phyloP scores from a whole-genome alignment of 2,329 filamentous ascomycete species.

The Lasiodiplodia sp. region DNA sequence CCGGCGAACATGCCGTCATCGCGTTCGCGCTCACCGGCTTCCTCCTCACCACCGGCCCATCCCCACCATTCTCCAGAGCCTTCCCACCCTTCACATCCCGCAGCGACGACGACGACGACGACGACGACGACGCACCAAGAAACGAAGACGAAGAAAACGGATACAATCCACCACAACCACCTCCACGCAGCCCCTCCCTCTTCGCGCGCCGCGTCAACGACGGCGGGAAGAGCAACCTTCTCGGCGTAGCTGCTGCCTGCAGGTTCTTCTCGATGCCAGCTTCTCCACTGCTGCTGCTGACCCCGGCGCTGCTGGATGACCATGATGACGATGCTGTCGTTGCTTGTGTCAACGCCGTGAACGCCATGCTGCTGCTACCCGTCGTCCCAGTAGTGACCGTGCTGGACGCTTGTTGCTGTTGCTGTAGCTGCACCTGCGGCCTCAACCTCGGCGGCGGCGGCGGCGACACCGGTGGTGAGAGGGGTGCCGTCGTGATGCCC shows the following conservation, averaged over 20 bases:
- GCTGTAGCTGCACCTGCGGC: neutral
- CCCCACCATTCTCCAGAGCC: no score
- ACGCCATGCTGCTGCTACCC: neutral
- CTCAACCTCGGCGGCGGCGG: neutral
- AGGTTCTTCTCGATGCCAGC: no score
- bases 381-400: neutral
- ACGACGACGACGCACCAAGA: neutral
- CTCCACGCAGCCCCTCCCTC: neutral
- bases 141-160: neutral
- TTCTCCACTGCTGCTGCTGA: neutral
- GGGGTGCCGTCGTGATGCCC: neutral
- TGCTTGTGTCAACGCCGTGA: neutral
- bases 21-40: no score
- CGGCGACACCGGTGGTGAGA: neutral
- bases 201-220: neutral
- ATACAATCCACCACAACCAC: neutral
- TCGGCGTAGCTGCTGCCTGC: neutral
- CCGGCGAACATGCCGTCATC: no score
- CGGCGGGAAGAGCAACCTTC: neutral
- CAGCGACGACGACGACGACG: neutral
- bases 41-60: no score
- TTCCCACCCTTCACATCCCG: neutral
- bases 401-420: no score
- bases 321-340: neutral
- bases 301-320: no score